Conservation (phyloP, 2,329 filamentous ascomycete species). For the Annulohypoxylon truncatum region DNA sequence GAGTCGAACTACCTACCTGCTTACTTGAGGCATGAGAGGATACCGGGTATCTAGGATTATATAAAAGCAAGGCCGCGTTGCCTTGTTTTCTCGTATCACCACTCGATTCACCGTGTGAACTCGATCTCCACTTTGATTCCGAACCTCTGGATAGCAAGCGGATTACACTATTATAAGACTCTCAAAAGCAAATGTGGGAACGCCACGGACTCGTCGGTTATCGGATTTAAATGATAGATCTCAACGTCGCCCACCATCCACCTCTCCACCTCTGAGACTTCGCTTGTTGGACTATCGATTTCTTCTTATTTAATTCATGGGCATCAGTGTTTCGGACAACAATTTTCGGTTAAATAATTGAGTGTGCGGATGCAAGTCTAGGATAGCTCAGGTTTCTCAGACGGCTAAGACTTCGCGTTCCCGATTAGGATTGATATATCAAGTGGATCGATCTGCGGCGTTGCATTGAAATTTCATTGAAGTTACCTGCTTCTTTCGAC, state of each 20-base stretch:
- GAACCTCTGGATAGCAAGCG: background rate
- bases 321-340: constrained; percentile 33
- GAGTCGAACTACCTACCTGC: background rate
- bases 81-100: background rate
- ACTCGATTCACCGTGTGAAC: background rate
- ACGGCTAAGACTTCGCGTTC: constrained; percentile 5
- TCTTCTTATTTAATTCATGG: constrained; percentile 25
- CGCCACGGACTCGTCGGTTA: constrained; percentile 28
- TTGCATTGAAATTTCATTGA: constrained; percentile 22
- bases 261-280: constrained; percentile 26
- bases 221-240: constrained; percentile 28
- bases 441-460: constrained; percentile 7
- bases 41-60: background rate
- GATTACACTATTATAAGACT: constrained; percentile 2
- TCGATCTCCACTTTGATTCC: background rate
- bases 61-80: background rate
- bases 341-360: constrained; percentile 26
- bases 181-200: constrained; percentile 31
- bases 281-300: constrained; percentile 36
- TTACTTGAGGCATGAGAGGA: background rate
- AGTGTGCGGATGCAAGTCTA: constrained; percentile 22
- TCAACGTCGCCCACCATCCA: constrained; percentile 16
- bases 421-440: constrained; percentile 23
- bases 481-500: constrained; percentile 29
- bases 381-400: constrained; percentile 21